Percentiles rank a stretch among this genome's conserved stretches.
Evolutionary conservation across 108 stramenopile species (phyloP).

Genomic region (Discostella pseudostelligera): DNA sequence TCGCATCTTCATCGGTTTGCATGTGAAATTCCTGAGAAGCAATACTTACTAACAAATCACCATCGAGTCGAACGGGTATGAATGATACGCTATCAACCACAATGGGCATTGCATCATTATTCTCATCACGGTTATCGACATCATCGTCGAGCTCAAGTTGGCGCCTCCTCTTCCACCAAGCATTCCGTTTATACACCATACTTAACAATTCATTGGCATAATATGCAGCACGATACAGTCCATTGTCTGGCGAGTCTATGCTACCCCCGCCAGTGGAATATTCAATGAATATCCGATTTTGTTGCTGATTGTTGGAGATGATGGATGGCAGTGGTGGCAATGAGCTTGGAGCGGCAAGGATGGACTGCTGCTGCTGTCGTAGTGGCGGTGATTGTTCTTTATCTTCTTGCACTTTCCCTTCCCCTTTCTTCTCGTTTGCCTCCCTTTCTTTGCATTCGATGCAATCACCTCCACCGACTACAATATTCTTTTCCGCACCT

Average conservation of each 20-base stretch:
- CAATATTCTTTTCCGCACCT: conserved; percentile 6
- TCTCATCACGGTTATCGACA: conserved; percentile 4
- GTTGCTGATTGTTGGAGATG: not conserved
- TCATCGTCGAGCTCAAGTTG: conserved; percentile 9
- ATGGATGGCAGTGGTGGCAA: not conserved
- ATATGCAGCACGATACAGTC: conserved; percentile 21
- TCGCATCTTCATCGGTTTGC: no score
- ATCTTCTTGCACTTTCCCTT: not conserved
- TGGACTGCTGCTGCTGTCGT: no score
- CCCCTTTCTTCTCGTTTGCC: conserved; percentile 2
- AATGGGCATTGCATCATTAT: conserved; percentile 14
- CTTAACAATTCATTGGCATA: conserved; percentile 55
- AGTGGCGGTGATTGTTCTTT: no score
- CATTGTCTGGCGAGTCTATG: conserved; percentile 25
- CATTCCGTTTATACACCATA: conserved; percentile 40
- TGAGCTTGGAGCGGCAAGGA: no score
- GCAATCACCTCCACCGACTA: conserved; percentile 14
- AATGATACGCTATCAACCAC: conserved; percentile 34
- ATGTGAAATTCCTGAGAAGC: no score
- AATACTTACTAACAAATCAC: conserved; percentile 24
- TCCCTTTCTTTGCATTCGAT: conserved; percentile 15
- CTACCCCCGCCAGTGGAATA: conserved; percentile 28
- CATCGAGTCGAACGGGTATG: conserved; percentile 22
- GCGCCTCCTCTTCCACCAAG: conserved; percentile 36
- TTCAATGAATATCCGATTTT: conserved; percentile 31